Base-by-base conservation (phyloP, 768 basidiomycete genomes). In the Lactarius akahatsu region DNA sequence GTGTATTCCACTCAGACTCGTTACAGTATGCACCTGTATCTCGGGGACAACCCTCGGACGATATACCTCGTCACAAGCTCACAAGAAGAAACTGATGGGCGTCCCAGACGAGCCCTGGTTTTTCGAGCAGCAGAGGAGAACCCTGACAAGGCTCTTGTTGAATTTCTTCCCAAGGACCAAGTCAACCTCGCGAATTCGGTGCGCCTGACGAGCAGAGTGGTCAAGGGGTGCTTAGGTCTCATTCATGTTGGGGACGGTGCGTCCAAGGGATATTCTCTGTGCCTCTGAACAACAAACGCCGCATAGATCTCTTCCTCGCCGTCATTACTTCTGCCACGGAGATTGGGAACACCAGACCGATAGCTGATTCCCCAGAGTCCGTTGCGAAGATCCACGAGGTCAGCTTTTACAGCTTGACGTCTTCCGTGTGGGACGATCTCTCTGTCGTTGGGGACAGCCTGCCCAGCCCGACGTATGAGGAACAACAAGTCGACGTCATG, bases 331-430 rank as follows among this genome's bases (percentile, higher is more conserved):
- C 88, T 52, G 86, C 92, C 4, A 88, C 85, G 20, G 89, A 91
- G 73, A 78, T 94, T 45, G 92, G 90, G 55, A 86, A 88, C 73
- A 85, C 87, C 55, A 80, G 87, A 67, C 83, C 87, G 68, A 83
- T 86, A 54, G 80, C 83, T 67, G 70, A 77, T 66, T 75, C 81
- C 9, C 80, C 87, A 15, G 87, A 91, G 76, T 84, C 85, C 28
- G 88, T 95, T 18, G 87, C 87, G 11, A 88, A 87, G 67, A 95
- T 99, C 63, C 87, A 95, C 67, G 88, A 91, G 73, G 94, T 97
- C 61, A 87, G 83, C 52, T 98, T 98, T 79, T 94, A 87, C 78
- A 92, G 92, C 71, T 77, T 99, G 70, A 90, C 88, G 11, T 90
- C 92, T 36, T 80, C 91, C 2, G 78, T 84, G 15, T 99, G 92